phyloP scores from a whole-genome alignment of 495 filamentous ascomycete species.

The Penicillium coprophilum region DNA sequence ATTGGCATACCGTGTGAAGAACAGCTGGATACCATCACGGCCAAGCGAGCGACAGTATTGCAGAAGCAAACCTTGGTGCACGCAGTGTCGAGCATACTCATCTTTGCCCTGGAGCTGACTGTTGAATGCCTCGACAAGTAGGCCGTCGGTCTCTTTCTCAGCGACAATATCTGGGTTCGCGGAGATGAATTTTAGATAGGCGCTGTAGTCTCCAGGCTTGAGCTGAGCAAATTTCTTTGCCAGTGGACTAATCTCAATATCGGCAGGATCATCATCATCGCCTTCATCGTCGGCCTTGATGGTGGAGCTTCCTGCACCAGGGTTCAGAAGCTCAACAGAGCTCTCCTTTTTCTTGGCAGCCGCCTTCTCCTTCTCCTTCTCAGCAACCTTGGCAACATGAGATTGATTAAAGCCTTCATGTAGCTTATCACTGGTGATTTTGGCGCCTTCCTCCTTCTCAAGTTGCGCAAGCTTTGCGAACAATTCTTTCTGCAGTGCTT shows the following conservation, averaged over 20 bases:
- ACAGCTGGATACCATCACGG: slow-evolving; percentile 81
- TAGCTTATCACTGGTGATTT: slow-evolving; percentile 91
- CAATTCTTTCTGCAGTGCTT: slow-evolving; percentile 73
- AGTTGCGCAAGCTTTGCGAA: slow-evolving; percentile 69
- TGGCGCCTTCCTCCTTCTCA: slow-evolving; percentile 80
- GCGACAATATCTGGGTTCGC: slow-evolving; percentile 72
- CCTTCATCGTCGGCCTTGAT: slow-evolving; percentile 59
- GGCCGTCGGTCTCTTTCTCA: slow-evolving; percentile 87
- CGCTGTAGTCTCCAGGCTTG: slow-evolving; percentile 68
- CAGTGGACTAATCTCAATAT: slow-evolving; percentile 71
- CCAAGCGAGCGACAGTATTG: slow-evolving; percentile 94
- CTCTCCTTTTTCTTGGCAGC: slow-evolving; percentile 32
- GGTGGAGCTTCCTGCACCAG: slow-evolving; percentile 48
- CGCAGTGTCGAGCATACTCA: slow-evolving; percentile 79
- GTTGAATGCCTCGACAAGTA: slow-evolving; percentile 90
- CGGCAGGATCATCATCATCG: slow-evolving; percentile 65
- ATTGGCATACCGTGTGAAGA: slow-evolving; percentile 75
- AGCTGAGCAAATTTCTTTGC: slow-evolving; percentile 79
- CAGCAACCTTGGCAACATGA: slow-evolving; percentile 64
- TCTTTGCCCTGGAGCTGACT: slow-evolving; percentile 71
- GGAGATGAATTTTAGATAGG: slow-evolving; percentile 71
- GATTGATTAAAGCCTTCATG: slow-evolving; percentile 92
- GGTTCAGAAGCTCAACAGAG: slow-evolving; percentile 79
- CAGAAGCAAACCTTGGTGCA: slow-evolving; percentile 87
- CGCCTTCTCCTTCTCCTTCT: slow-evolving; percentile 35